Conservation (phyloP, 2,329 filamentous ascomycete species). For the Cercospora nicotianae region DNA sequence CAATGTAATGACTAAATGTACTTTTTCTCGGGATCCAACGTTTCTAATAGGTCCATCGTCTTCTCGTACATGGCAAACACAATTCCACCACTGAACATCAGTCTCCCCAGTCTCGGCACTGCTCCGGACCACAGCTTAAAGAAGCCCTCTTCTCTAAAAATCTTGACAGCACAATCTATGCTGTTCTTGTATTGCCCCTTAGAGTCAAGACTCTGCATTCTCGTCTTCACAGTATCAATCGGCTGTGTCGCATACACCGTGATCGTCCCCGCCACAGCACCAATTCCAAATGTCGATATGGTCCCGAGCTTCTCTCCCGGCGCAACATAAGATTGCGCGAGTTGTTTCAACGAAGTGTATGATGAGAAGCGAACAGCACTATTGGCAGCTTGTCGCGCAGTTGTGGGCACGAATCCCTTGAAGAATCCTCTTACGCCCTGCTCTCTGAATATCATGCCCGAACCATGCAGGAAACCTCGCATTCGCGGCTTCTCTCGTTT, state of each 20-base stretch:
- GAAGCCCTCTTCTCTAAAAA: conserved; percentile 85
- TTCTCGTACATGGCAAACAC: conserved; percentile 99
- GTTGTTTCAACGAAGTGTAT: conserved; percentile 90
- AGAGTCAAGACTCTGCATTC: conserved; percentile 95
- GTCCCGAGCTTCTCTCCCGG: conserved; percentile 93
- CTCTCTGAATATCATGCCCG: conserved; percentile 81
- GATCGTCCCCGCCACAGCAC: conserved; percentile 82
- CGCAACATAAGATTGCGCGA: conserved; percentile 88
- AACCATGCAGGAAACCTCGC: conserved; percentile 88
- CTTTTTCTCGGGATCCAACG: conserved; percentile 75
- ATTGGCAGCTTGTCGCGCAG: conserved; percentile 91
- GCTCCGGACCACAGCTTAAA: conserved; percentile 94
- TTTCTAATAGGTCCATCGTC: conserved; percentile 83
- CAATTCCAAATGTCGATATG: conserved; percentile 84
- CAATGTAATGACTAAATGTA: conserved; percentile 60
- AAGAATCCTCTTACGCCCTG: conserved; percentile 90
- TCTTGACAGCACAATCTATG: conserved; percentile 75
- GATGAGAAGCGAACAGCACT: conserved; percentile 86
- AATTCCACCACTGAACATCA: conserved; percentile 91
- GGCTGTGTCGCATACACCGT: conserved; percentile 76
- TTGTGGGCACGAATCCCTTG: conserved; percentile 94
- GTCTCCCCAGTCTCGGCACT: conserved; percentile 74
- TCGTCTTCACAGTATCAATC: conserved; percentile 91
- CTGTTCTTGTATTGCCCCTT: conserved; percentile 80
- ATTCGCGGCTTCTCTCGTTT: conserved; percentile 83